These are phyloP conservation scores for Saccharomyces pastorianus DNA, from an alignment of 1,139 yeast species.

Conservation along the genomic window DNA sequence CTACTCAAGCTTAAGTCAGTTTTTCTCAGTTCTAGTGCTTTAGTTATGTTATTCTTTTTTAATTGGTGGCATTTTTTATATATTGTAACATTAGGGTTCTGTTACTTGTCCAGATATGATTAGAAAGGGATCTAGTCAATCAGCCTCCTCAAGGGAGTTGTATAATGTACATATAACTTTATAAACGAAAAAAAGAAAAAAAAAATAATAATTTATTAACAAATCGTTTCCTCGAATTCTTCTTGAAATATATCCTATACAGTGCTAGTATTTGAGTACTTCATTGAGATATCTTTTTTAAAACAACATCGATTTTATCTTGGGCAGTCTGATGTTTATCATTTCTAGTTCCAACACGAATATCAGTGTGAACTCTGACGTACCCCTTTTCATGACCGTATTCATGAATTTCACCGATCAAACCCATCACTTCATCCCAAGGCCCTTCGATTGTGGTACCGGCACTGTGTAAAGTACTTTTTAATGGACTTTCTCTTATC, in stretches of 20 bases:
- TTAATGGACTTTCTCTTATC: constrained; percentile 52
- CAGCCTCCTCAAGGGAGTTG: constrained; percentile 2
- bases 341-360: constrained; percentile 70
- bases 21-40: not conserved
- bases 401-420: constrained; percentile 75
- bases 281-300: constrained; percentile 23
- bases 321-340: constrained; percentile 60
- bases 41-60: constrained; percentile 2
- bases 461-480: constrained; percentile 73
- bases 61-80: constrained; percentile 3
- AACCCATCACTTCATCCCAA: constrained; percentile 77
- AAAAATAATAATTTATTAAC: not conserved
- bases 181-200: constrained; percentile 1
- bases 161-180: constrained; percentile 6
- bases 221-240: not conserved
- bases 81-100: constrained; percentile 12
- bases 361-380: constrained; percentile 76
- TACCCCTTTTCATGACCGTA: constrained; percentile 61
- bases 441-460: constrained; percentile 88
- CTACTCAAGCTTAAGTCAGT: constrained; percentile 32
- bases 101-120: not conserved
- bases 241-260: not conserved
- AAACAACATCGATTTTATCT: constrained; percentile 58
- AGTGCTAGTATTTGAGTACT: not conserved
- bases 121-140: not conserved